Conservation (phyloP, 78 protist genomes). For the Chrysochromulina tobinii region DNA sequence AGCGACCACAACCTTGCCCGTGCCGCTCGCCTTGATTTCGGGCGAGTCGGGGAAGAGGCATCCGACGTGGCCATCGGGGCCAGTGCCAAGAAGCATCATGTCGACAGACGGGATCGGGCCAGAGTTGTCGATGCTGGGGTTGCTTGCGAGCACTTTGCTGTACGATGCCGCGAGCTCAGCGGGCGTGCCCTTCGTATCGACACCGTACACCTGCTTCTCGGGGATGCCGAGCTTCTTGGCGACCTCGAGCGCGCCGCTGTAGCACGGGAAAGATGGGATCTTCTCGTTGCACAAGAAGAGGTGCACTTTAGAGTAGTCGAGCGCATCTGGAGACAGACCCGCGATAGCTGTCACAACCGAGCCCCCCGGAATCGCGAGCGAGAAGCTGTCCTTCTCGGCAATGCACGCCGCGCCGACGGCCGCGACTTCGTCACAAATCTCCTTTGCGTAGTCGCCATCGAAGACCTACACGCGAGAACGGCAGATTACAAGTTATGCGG, state of each 20-base stretch:
- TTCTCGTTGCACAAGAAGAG: neutral
- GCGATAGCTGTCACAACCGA: neutral
- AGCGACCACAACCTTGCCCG: neutral
- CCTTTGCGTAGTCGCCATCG: neutral
- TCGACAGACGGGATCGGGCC: neutral
- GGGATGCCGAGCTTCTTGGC: neutral
- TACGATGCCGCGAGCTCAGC: neutral
- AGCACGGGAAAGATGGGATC: neutral
- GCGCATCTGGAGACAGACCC: neutral
- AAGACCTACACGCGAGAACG: too few species aligned
- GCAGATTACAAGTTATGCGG: too few species aligned
- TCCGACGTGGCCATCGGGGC: neutral
- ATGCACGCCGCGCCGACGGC: neutral
- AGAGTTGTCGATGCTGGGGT: neutral
- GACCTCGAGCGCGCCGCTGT: neutral
- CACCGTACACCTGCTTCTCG: neutral
- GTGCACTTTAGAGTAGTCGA: neutral
- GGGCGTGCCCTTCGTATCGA: neutral
- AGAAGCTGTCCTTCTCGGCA: conserved; percentile 1
- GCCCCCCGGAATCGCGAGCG: conserved; percentile 4
- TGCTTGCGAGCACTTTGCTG: neutral
- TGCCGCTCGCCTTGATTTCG: neutral
- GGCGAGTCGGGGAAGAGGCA: neutral
- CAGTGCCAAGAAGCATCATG: neutral
- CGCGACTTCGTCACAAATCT: neutral